Conservation (phyloP, 225 moss, liverwort and hornwort genomes). For the Bryum argenteum region DNA sequence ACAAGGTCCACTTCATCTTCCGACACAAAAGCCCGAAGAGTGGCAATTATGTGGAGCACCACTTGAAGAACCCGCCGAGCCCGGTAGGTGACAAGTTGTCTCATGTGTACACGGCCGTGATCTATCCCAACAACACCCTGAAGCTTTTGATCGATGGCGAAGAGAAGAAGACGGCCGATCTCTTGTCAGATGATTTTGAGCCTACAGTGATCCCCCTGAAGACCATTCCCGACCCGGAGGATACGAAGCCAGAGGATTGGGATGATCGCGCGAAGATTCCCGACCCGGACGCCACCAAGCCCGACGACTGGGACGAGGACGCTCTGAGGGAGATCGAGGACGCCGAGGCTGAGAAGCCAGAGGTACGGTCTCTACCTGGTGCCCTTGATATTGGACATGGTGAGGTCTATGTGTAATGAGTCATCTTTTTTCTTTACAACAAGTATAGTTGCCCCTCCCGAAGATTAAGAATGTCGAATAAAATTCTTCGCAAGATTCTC, state of each 20-base stretch:
- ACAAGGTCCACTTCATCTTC: conserved; percentile 98
- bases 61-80: conserved; percentile 68
- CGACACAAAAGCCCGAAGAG: conserved; percentile 84
- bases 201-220: conserved; percentile 79
- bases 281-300: conserved; percentile 78
- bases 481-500: too few relatives aligned
- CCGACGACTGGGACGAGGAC: conserved; percentile 95
- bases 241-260: conserved; percentile 94
- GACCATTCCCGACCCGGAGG: conserved; percentile 91
- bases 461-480: too few relatives aligned
- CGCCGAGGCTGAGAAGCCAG: conserved; percentile 73
- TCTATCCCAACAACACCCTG: conserved; percentile 79
- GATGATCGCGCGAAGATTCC: conserved; percentile 85
- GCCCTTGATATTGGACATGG: too few relatives aligned
- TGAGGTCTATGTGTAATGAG: too few relatives aligned
- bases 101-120: conserved; percentile 89
- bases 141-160: conserved; percentile 86
- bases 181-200: conserved; percentile 80
- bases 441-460: too few relatives aligned
- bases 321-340: conserved; percentile 82
- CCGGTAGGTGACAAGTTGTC: conserved; percentile 66
- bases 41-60: conserved; percentile 85
- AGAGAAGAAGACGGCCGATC: conserved; percentile 74
- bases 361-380: conserved; percentile 32
- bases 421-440: too few relatives aligned